phyloP scores from a whole-genome alignment of 495 filamentous ascomycete genomes.

The Durotheca rogersii region DNA sequence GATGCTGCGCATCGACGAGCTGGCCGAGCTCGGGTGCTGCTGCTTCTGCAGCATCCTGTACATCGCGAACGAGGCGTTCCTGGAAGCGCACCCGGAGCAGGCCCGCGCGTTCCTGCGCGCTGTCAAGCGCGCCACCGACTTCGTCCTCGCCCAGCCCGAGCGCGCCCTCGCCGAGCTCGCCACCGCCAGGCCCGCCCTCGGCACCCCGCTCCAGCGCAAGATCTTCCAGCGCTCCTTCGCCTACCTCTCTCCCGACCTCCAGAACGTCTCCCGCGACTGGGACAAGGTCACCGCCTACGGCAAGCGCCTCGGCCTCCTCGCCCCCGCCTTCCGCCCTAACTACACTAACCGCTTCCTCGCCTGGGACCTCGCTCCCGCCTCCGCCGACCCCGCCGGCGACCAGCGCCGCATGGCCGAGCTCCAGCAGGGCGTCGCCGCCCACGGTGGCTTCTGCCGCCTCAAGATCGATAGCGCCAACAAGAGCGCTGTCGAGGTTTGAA shows the following conservation, averaged over 20 bases:
- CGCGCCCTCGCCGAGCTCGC: slow-evolving; percentile 63
- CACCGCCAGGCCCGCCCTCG: slow-evolving; percentile 69
- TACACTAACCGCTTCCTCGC: slow-evolving; percentile 65
- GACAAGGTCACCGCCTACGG: slow-evolving; percentile 68
- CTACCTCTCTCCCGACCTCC: slow-evolving; percentile 68
- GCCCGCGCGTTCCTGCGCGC: slow-evolving; percentile 61
- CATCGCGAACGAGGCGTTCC: slow-evolving; percentile 65
- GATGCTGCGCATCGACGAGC: slow-evolving; percentile 73
- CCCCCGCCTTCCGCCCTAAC: slow-evolving; percentile 59
- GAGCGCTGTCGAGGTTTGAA: slow-evolving; percentile 17
- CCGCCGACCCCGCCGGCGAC: slow-evolving; percentile 61
- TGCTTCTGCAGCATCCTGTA: slow-evolving; percentile 76
- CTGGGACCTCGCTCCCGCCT: slow-evolving; percentile 62
- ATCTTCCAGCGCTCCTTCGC: slow-evolving; percentile 72
- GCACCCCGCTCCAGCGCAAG: slow-evolving; percentile 63
- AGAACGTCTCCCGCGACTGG: slow-evolving; percentile 71
- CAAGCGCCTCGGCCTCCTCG: slow-evolving; percentile 62
- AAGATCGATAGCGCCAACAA: slow-evolving; percentile 2
- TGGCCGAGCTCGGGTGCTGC: slow-evolving; percentile 71
- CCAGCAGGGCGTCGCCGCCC: slow-evolving; percentile 56
- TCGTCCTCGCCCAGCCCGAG: slow-evolving; percentile 60
- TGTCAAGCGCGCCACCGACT: slow-evolving; percentile 66
- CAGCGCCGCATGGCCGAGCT: slow-evolving; percentile 66
- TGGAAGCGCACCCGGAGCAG: slow-evolving; percentile 59
- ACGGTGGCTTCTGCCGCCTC: slow-evolving; percentile 51